Evolutionary conservation across 73 alveolate genomes (phyloP).

Genomic region (Paramecium tetraurelia): DNA sequence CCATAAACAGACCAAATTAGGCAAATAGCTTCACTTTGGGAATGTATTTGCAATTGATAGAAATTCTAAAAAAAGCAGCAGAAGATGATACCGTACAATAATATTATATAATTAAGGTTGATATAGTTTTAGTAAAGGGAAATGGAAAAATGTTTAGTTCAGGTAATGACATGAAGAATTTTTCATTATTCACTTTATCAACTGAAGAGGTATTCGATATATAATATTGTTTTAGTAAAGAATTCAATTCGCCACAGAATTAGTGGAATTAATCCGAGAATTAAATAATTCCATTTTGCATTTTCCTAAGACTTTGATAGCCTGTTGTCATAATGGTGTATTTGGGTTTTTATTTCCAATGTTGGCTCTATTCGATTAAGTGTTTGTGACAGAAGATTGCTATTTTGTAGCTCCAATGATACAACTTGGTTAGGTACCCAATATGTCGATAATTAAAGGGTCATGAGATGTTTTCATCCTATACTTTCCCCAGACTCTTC

Average conservation of each 20-base stretch:
- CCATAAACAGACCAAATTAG: constrained; percentile 5
- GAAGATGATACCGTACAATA: not conserved
- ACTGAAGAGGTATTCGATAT: not conserved
- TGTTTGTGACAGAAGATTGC: constrained; percentile 18
- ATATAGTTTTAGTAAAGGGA: not conserved
- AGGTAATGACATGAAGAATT: constrained; percentile 23
- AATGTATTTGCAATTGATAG: not conserved
- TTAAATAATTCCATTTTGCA: not conserved
- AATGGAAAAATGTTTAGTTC: constrained; percentile 30
- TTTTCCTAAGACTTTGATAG: not conserved
- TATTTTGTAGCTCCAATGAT: constrained; percentile 50
- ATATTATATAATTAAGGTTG: not conserved
- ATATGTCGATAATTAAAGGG: not conserved
- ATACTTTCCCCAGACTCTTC: not conserved
- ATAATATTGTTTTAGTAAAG: not conserved
- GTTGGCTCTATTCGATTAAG: constrained; percentile 29
- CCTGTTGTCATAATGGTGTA: constrained; percentile 22
- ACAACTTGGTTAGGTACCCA: not conserved
- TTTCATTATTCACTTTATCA: not conserved
- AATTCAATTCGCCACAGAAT: not conserved
- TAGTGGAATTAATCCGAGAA: not conserved
- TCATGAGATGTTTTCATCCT: constrained; percentile 7
- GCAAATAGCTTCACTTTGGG: not conserved
- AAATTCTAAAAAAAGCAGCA: not conserved
- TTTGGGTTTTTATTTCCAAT: constrained; percentile 39